Base-by-base conservation (phyloP, 116 monocot genomes). In the Papilionanthe hybrid region DNA sequence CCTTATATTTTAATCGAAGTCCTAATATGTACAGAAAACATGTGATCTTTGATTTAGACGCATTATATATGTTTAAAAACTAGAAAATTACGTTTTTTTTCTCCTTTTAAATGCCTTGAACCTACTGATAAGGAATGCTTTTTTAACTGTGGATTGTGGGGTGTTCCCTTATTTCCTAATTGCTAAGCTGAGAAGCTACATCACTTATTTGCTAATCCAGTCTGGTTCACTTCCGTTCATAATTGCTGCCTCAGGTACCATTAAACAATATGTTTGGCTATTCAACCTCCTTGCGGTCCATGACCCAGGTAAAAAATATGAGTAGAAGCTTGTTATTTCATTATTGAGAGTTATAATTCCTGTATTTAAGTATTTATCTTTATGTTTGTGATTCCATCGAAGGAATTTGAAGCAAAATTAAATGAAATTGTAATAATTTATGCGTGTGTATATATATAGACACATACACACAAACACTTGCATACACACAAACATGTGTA, bases 241-340 rank as follows among this genome's bases (percentile, higher is more conserved):
- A 57, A 30, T 68, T 18, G 42, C 28, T n/a, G 22, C 90, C 80
- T 72, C 84, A 98, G 98, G 98, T 99, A 72, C 99, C 99, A 7
- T 72, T 99, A 77, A 99, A 99, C 80, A 95, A 99, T 80, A 99
- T 99, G 99, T 99, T 99, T 83, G 99, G 99, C 47, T 99, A 99
- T 60, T 90, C 99, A 1, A 99, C 99, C 6, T 72, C 94, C 32
- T 85, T 99, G 82, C 93, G 99, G 13, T 99, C 99, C 19, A 90
- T 99, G 95, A 99, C 99, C 57, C 99, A 99, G 95, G 98, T 98
- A 32, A 72, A 27, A 82, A 13, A 32, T 37, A 30, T 30, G 3
- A 37, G 37, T 55, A 49, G 20, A 69, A 69, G 69, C 32, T 43
- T 43, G 42, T 1, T 73, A 43, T 73, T 44, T 43, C n/a, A n/a